These are phyloP conservation scores for Coemansia sp. DNA, from an alignment of 192 early-diverging fungal genomes.

Conservation along the genomic window DNA sequence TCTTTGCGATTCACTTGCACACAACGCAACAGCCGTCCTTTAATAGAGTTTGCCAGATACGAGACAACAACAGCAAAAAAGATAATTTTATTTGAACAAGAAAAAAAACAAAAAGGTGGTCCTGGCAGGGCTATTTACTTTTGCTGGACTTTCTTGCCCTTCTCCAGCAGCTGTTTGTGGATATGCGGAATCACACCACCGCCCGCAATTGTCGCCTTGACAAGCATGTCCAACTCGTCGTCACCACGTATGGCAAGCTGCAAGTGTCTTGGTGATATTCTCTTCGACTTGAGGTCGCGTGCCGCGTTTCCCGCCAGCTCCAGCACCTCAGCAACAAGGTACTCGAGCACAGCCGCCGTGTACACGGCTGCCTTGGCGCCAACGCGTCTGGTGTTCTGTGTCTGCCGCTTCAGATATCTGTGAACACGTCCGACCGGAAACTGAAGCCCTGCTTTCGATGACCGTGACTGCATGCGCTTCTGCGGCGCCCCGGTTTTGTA, in stretches of 20 bases:
- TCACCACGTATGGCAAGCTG: slow-evolving; percentile 92
- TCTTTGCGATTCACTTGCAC: neutral
- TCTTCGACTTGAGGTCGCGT: slow-evolving; percentile 87
- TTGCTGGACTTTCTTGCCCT: slow-evolving; percentile 44
- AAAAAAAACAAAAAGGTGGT: slow-evolving; percentile 4
- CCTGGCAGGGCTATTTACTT: neutral
- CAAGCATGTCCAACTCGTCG: slow-evolving; percentile 86
- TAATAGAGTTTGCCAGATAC: no score
- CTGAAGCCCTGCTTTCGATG: slow-evolving; percentile 59
- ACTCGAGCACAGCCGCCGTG: slow-evolving; percentile 89
- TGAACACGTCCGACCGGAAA: slow-evolving; percentile 96
- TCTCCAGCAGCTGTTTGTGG: slow-evolving; percentile 56
- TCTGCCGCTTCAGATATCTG: slow-evolving; percentile 83
- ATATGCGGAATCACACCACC: slow-evolving; percentile 78
- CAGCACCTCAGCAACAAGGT: slow-evolving; percentile 89
- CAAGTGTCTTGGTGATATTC: slow-evolving; percentile 87
- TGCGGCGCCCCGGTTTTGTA: slow-evolving; percentile 39
- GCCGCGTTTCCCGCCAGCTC: slow-evolving; percentile 93
- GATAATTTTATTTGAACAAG: slow-evolving; percentile 8
- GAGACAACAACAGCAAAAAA: neutral
- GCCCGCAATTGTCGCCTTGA: slow-evolving; percentile 88
- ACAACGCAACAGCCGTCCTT: no score
- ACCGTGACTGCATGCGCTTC: slow-evolving; percentile 55
- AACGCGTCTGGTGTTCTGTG: slow-evolving; percentile 79
- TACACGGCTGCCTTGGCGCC: slow-evolving; percentile 92